phyloP scores from a whole-genome alignment of 2,329 filamentous ascomycete species.

The Talaromyces sp. region DNA sequence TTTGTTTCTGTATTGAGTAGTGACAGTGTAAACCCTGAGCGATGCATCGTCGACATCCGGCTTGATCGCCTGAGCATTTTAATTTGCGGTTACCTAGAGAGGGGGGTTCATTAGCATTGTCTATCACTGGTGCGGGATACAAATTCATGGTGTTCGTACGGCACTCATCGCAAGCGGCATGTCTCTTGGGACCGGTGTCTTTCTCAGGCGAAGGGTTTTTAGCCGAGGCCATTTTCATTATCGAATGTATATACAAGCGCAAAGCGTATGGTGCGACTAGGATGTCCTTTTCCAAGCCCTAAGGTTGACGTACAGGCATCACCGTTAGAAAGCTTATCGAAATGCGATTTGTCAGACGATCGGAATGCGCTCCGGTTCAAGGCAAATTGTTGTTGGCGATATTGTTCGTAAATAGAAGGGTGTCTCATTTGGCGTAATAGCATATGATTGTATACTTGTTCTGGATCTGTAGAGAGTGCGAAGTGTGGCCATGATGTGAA shows the following conservation, averaged over 20 bases:
- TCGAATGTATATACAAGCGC: neutral
- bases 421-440: neutral
- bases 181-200: slow-evolving; percentile 39
- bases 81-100: slow-evolving; percentile 47
- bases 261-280: neutral
- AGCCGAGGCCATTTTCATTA: slow-evolving; percentile 1
- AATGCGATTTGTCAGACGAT: neutral
- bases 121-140: neutral
- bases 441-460: neutral
- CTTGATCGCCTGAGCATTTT: slow-evolving; percentile 49
- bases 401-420: neutral
- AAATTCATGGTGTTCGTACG: slow-evolving; percentile 36
- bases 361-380: neutral
- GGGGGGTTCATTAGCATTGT: slow-evolving; percentile 22
- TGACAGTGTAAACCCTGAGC: slow-evolving; percentile 45
- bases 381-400: neutral
- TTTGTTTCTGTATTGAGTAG: slow-evolving; percentile 50
- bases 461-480: neutral
- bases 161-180: slow-evolving; percentile 51
- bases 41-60: slow-evolving; percentile 44
- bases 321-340: neutral
- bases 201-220: slow-evolving; percentile 12
- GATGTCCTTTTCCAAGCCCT: neutral
- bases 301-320: neutral
- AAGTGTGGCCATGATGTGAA: neutral